Base-by-base conservation (phyloP, 306 rosid species). In the Dalbergia oliveri region DNA sequence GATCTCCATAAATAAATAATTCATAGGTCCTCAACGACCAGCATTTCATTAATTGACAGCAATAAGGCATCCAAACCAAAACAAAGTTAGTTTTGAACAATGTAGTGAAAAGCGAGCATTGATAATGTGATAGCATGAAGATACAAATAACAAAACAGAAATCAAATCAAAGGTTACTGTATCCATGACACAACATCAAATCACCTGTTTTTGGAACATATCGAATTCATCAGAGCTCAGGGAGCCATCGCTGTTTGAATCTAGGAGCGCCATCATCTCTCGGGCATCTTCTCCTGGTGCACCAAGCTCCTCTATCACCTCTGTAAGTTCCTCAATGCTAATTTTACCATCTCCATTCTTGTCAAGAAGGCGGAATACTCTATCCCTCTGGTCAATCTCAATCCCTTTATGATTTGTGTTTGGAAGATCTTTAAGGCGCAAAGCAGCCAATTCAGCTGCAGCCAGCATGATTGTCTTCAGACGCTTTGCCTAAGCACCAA, bases 291-390 rank as follows among this genome's bases (percentile, higher is more conserved):
- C 97, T 57, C 94, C 96, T 1, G 99, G 93, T 31, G 96, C 94
- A 39, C 97, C 99, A 69, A 93, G 98, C 85, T 95, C 96, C 83
- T 95, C 98, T 89, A 95, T 95, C 60, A 93, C 97, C 84, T 95
- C 96, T 66, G 79, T 89, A 59, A 93, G 97, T 75, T 95, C 98
- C 84, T 90, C 96, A 18, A 93, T 88, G 90, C 97, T 93, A 83
- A 95, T 91, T 83, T 89, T 90, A 34, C 98, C 96, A 67, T 95
- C 99, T 70, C 97, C 98, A 34, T 95, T 95, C 85, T 93, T 91
- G 89, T 93, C 98, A 44, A 95, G 93, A 87, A 95, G 98, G 77
- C 82, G 69, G 84, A 95, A 95, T 23, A 88, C 94, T 66, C 88
- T 85, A 87, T 92, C 86, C 66, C 87, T 83, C 77, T 86, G 94